Percentiles rank a stretch among this genome's conserved stretches.
Conservation (phyloP, 2,329 filamentous ascomycete species). For the Cladophialophora chaetospira region DNA sequence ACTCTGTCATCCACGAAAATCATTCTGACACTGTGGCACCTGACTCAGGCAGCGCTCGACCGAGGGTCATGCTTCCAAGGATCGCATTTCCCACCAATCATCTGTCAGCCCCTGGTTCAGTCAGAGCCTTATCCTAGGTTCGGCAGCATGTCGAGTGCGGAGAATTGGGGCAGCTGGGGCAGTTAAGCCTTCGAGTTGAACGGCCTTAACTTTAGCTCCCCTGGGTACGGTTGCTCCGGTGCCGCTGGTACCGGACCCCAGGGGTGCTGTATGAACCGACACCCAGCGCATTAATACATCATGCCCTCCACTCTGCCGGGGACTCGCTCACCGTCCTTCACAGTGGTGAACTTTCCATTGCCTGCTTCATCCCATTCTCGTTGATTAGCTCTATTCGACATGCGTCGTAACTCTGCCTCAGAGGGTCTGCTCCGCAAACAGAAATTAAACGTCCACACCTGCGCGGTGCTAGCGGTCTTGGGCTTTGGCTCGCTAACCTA, state of each 20-base stretch:
- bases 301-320: neutral
- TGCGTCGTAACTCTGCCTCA: constrained; percentile 18
- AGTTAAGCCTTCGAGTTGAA: neutral
- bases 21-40: constrained; percentile 10
- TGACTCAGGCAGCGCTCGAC: constrained; percentile 12
- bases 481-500: constrained; percentile 28
- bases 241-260: neutral
- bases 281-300: neutral
- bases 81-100: constrained; percentile 10
- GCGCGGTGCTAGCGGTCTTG: constrained; percentile 24
- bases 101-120: neutral
- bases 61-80: neutral
- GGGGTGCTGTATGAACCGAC: neutral
- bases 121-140: neutral
- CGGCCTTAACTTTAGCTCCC: neutral
- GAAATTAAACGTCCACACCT: constrained; percentile 25
- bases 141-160: constrained; percentile 1
- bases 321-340: neutral
- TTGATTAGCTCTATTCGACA: neutral
- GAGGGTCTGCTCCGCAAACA: constrained; percentile 23
- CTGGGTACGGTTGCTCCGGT: neutral
- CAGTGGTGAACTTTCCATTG: neutral
- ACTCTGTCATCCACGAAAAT: neutral
- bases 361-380: neutral
- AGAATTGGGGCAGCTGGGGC: constrained; percentile 6